These are phyloP conservation scores for Venturia aucupariae DNA, from an alignment of 2,329 filamentous ascomycete genomes.

Conservation along the genomic window DNA sequence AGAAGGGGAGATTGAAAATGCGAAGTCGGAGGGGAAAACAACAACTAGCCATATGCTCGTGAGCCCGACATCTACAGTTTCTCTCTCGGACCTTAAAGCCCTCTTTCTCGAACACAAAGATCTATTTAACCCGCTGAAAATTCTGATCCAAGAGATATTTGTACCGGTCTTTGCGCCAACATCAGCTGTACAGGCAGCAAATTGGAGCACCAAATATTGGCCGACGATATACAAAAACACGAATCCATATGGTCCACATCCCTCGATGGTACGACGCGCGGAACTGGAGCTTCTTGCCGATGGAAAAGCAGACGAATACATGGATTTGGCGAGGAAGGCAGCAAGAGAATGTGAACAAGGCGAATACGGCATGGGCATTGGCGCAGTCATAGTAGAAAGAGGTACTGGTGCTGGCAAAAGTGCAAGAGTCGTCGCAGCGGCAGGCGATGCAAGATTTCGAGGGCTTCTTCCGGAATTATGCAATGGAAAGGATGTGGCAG, in stretches of 20 bases:
- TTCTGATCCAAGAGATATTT: slow-evolving; percentile 36
- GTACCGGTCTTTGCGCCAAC: slow-evolving; percentile 68
- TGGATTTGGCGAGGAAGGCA: slow-evolving; percentile 56
- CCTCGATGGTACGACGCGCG: slow-evolving; percentile 60
- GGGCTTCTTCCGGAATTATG: slow-evolving; percentile 25
- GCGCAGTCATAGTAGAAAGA: slow-evolving; percentile 61
- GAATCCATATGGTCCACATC: slow-evolving; percentile 78
- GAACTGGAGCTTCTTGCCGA: slow-evolving; percentile 59
- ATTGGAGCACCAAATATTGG: slow-evolving; percentile 73
- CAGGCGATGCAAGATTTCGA: slow-evolving; percentile 66
- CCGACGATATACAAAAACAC: slow-evolving; percentile 79
- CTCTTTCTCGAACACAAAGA: slow-evolving; percentile 26
- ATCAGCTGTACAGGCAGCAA: slow-evolving; percentile 62
- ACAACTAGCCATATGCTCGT: slow-evolving; percentile 35
- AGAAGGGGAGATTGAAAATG: neutral
- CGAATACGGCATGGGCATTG: slow-evolving; percentile 59
- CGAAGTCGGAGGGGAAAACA: neutral
- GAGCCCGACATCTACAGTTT: slow-evolving; percentile 42
- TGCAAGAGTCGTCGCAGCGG: slow-evolving; percentile 57
- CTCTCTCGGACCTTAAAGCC: slow-evolving; percentile 43
- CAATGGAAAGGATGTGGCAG: slow-evolving; percentile 5
- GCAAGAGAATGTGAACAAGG: slow-evolving; percentile 49
- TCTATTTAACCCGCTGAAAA: neutral
- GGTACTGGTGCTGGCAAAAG: slow-evolving; percentile 26
- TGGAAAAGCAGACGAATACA: slow-evolving; percentile 44